Base-by-base conservation (phyloP, 495 filamentous ascomycete species). In the Penicillium verhagenii region DNA sequence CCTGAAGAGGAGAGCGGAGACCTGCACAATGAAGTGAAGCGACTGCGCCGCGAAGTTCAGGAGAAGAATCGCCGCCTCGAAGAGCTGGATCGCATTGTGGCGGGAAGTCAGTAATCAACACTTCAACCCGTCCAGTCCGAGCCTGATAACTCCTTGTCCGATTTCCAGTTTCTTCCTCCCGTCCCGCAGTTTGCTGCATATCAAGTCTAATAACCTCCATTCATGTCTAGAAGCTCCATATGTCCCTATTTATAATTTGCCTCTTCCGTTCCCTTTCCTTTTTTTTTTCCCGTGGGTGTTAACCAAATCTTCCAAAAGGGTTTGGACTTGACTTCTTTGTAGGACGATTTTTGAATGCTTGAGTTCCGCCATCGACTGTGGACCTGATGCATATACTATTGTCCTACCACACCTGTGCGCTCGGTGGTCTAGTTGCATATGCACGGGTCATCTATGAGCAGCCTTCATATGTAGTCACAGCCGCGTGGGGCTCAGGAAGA, bases 11-110 rank as follows among this genome's bases (percentile, higher is more conserved):
- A 73, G 44, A 72, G 74, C 11, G 74, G 70, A 25, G 80, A 84
- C 57, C 58, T 85, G 18, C 79, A 80, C 20, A 69, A 71, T 14
- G 83, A 86, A 51, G 63, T 85, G 7, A 84, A 84, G 57, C 69
- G 78, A 47, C 69, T 88, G 40, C 73, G 76, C 44, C 68, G 65
- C 25, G 83, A 87, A 63, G 79, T 81, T 25, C 69, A 81, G 54
- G 76, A 81, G 58, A 78, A 78, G 50, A 74, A 78, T 44, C 72
- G 70, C 7, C 72, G 75, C 8, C 60, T 78, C 33, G 66, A 73
- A 47, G 73, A 78, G 40, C 57, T 78, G 39, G 75, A 78, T 61
- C 65, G 72, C 21, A 70, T 76, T 47, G 75, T 78, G n/a, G 60
- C 71, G 3, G 72, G 66, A 7, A 57, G 77, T 40, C 73, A 76